These are phyloP conservation scores for Capronia epimyces DNA, from an alignment of 2,329 filamentous ascomycete genomes.

Conservation along the genomic window DNA sequence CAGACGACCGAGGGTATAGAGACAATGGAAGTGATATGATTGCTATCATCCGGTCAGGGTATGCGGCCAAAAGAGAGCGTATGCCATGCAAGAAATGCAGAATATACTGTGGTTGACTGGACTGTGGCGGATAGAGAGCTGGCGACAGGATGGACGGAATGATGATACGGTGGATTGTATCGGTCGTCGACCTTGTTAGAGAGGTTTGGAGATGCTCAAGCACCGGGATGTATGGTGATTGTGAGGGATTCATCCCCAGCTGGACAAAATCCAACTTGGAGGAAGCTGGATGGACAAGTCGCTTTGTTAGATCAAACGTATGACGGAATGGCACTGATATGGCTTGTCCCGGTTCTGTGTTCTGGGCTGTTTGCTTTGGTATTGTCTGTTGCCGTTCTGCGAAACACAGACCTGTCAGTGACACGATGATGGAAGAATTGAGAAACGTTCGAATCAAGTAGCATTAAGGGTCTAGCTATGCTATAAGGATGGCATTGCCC, in stretches of 20 bases:
- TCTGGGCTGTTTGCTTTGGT: constrained; percentile 38
- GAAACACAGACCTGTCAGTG: constrained; percentile 14
- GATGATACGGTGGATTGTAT: constrained; percentile 68
- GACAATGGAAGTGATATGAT: constrained; percentile 73
- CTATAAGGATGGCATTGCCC: constrained; percentile 34
- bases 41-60: constrained; percentile 60
- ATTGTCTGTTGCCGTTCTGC: constrained; percentile 30
- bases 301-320: constrained; percentile 64
- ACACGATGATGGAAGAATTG: neutral
- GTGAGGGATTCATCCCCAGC: constrained; percentile 34
- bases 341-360: constrained; percentile 32
- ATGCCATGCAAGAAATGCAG: constrained; percentile 77
- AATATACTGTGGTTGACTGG: constrained; percentile 65
- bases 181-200: constrained; percentile 53
- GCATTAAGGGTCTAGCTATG: constrained; percentile 22
- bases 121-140: constrained; percentile 67
- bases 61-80: constrained; percentile 65
- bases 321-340: constrained; percentile 57
- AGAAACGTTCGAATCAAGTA: constrained; percentile 6
- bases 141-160: constrained; percentile 83
- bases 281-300: constrained; percentile 53
- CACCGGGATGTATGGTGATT: constrained; percentile 60
- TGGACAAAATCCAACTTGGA: constrained; percentile 51
- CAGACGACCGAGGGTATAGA: constrained; percentile 69
- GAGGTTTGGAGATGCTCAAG: constrained; percentile 51